Evolutionary conservation across 768 basidiomycete species (phyloP), one percentile per base, ranked within the genome.

Genomic region (Coprinellus micaceus): DNA sequence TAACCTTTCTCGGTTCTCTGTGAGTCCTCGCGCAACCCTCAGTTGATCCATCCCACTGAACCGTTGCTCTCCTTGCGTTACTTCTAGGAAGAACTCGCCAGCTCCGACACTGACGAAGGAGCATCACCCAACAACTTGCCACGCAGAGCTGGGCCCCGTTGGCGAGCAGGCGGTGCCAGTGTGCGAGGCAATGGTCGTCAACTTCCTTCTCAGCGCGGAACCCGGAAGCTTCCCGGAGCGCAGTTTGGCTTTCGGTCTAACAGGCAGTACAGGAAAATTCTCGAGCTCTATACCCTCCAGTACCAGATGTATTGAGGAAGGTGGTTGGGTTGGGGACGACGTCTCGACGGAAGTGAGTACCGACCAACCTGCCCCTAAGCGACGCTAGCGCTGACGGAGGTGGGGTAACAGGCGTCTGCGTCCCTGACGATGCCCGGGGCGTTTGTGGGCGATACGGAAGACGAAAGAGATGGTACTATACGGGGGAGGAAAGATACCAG

Each of bases 281-380:
- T 49, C 47, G 47, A 49, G 25, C 28, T 49, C 10, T 49, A 49
- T 30, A 28, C 47, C 47, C 47, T 49, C n/a, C 47, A 49, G 28
- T 49, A 49, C 47, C 47, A 49, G 4, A 7, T 30, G 26, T 49
- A 49, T 11, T 49, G 28, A 49, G n/a, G n/a, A n/a, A n/a, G n/a
- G n/a, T n/a, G n/a, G n/a, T n/a, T n/a, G n/a, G n/a, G n/a, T n/a
- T n/a, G n/a, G n/a, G n/a, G n/a, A n/a, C n/a, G n/a, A n/a, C n/a
- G n/a, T n/a, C n/a, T n/a, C n/a, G n/a, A n/a, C n/a, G n/a, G n/a
- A n/a, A n/a, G n/a, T n/a, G n/a, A n/a, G n/a, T n/a, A n/a, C n/a
- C n/a, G n/a, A n/a, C n/a, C n/a, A n/a, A n/a, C n/a, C n/a, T n/a
- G n/a, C n/a, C n/a, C n/a, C n/a, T n/a, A n/a, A n/a, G n/a, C n/a